These are phyloP conservation scores for Excoecaria agallocha DNA, from an alignment of 345 rosid species.

Conservation along the genomic window DNA sequence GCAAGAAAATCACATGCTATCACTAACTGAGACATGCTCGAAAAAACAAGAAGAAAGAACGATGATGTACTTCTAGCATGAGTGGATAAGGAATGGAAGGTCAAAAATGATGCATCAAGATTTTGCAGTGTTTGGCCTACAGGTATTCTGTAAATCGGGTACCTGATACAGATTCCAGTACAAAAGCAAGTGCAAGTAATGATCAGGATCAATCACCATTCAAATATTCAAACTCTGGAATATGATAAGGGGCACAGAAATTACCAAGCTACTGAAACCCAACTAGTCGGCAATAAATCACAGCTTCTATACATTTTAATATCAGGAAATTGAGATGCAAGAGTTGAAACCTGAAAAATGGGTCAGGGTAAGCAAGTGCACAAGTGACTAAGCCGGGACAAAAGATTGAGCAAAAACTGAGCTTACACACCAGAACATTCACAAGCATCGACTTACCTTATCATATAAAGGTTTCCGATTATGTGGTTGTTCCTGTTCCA, in stretches of 20 bases:
- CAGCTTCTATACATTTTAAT: conserved; percentile 61
- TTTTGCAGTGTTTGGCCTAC: conserved; percentile 66
- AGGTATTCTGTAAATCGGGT: conserved; percentile 87
- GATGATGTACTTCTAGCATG: conserved; percentile 40
- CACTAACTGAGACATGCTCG: neutral
- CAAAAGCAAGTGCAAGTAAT: neutral
- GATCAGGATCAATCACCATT: conserved; percentile 7
- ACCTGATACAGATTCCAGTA: conserved; percentile 45
- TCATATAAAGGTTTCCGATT: conserved; percentile 54
- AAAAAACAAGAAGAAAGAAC: neutral
- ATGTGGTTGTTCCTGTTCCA: conserved; percentile 59
- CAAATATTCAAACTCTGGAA: neutral
- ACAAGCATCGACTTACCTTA: conserved; percentile 39
- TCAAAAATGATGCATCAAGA: conserved; percentile 74
- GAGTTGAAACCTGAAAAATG: conserved; percentile 45
- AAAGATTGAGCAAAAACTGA: neutral
- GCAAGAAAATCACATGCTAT: neutral
- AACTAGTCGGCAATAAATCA: conserved; percentile 74
- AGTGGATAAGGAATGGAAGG: conserved; percentile 74
- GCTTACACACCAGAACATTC: neutral
- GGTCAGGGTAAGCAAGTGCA: neutral
- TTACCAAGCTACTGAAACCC: conserved; percentile 90
- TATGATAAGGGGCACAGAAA: neutral
- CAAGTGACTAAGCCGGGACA: conserved; percentile 16
- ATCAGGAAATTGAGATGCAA: conserved; percentile 57